Evolutionary conservation across 306 rosid species (phyloP).

Genomic region (Coriaria nepalensis): DNA sequence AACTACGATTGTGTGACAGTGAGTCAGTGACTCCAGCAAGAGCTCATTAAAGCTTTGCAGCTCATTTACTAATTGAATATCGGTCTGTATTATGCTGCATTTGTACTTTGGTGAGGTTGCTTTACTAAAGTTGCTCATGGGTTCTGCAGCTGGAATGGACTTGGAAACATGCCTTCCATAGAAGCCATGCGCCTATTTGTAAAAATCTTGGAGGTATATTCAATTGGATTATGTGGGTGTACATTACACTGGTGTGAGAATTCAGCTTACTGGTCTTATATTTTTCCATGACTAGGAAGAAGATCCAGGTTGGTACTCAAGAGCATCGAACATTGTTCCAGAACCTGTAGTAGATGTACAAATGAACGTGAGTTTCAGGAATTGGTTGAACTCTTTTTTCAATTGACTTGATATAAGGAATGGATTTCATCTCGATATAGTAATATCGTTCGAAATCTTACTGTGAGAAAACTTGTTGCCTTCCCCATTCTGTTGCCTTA

Average conservation of each 20-base stretch:
- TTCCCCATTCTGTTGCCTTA: background rate
- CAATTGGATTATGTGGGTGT: conserved; percentile 6
- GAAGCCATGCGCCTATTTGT: conserved; percentile 99
- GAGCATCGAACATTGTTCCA: conserved; percentile 58
- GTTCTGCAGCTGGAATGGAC: conserved; percentile 89
- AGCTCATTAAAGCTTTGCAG: too few relatives aligned
- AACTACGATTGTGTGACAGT: too few relatives aligned
- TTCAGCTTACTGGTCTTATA: conserved; percentile 15
- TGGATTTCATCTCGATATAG: background rate
- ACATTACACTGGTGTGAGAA: conserved; percentile 8
- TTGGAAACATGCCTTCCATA: conserved; percentile 65
- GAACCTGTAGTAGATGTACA: conserved; percentile 75
- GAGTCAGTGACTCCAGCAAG: too few relatives aligned
- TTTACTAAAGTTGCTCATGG: conserved; percentile 7
- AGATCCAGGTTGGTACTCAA: conserved; percentile 96
- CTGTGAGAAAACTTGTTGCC: background rate
- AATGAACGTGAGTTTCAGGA: conserved; percentile 59
- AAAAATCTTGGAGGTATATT: conserved; percentile 79
- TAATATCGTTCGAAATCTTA: background rate
- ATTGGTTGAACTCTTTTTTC: background rate
- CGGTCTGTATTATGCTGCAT: too few relatives aligned
- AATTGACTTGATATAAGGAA: background rate
- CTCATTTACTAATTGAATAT: too few relatives aligned
- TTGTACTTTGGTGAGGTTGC: conserved; percentile 8
- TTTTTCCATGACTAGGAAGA: conserved; percentile 53